Evolutionary conservation across 768 basidiomycete species (phyloP).

Genomic region (Psilocybe cyanescens): DNA sequence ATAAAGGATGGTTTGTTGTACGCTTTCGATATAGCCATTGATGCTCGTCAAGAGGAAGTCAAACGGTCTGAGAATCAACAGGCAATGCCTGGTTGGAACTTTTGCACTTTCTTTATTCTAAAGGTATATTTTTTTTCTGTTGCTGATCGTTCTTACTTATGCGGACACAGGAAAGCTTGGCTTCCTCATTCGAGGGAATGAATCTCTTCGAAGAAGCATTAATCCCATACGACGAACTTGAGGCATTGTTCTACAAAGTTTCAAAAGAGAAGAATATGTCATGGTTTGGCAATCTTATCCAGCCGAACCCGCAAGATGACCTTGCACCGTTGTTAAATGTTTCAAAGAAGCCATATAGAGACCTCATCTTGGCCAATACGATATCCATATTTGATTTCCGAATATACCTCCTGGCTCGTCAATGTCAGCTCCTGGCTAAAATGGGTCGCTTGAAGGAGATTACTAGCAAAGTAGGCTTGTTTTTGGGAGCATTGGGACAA

Average conservation of each 20-base stretch:
- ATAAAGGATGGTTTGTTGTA: slow-evolving; percentile 88
- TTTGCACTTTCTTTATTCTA: slow-evolving; percentile 93
- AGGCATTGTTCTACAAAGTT: slow-evolving; percentile 77
- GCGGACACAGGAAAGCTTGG: slow-evolving; percentile 82
- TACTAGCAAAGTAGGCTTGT: slow-evolving; percentile 69
- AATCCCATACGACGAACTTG: slow-evolving; percentile 89
- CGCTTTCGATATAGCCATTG: slow-evolving; percentile 81
- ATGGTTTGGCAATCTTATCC: slow-evolving; percentile 91
- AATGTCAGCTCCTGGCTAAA: slow-evolving; percentile 76
- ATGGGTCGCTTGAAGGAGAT: slow-evolving; percentile 72
- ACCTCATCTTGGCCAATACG: slow-evolving; percentile 85
- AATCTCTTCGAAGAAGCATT: slow-evolving; percentile 89
- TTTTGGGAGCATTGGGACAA: slow-evolving; percentile 78
- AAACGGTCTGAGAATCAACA: slow-evolving; percentile 87
- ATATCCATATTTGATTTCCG: slow-evolving; percentile 96
- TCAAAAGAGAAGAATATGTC: slow-evolving; percentile 82
- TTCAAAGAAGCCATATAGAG: slow-evolving; percentile 83
- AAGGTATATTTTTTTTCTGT: slow-evolving; percentile 60
- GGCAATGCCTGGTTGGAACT: slow-evolving; percentile 97
- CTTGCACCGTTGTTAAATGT: slow-evolving; percentile 79
- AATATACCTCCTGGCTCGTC: slow-evolving; percentile 86
- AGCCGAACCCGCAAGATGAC: slow-evolving; percentile 72
- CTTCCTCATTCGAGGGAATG: slow-evolving; percentile 90
- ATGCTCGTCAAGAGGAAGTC: slow-evolving; percentile 88
- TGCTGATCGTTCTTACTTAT: slow-evolving; percentile 19